Percentiles rank a stretch among this genome's conserved stretches.
Conservation (phyloP, 768 basidiomycete genomes). For the Scleroderma citrinum region DNA sequence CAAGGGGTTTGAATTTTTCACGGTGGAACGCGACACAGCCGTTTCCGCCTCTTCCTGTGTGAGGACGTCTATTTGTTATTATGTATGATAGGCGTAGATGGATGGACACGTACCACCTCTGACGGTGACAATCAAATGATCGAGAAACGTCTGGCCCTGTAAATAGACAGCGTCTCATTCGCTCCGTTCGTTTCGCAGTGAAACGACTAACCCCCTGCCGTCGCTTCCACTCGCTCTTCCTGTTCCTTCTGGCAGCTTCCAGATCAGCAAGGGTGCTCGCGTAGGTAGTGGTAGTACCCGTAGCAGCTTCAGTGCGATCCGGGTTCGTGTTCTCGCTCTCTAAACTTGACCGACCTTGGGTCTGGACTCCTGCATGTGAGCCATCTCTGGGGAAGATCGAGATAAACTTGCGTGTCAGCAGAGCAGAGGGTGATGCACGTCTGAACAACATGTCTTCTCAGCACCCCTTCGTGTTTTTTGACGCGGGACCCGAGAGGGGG, state of each 20-base stretch:
- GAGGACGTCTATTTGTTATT: background rate
- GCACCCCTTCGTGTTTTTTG: too few relatives aligned
- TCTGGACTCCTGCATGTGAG: too few relatives aligned
- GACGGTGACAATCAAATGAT: slow-evolving; percentile 74
- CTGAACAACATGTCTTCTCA: too few relatives aligned
- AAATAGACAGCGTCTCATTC: slow-evolving; percentile 3
- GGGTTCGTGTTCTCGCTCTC: too few relatives aligned
- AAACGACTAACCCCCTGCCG: slow-evolving; percentile 51
- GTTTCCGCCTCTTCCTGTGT: slow-evolving; percentile 75
- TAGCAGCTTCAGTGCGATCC: too few relatives aligned
- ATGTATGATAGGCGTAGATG: background rate
- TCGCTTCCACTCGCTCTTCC: slow-evolving; percentile 72
- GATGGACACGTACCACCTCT: slow-evolving; percentile 52
- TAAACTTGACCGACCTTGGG: too few relatives aligned
- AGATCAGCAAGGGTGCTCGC: background rate
- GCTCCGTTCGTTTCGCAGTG: background rate
- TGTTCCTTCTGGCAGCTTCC: slow-evolving; percentile 24
- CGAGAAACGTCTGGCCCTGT: slow-evolving; percentile 75
- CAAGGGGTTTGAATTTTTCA: slow-evolving; percentile 77
- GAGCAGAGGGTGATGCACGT: too few relatives aligned
- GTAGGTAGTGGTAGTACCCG: too few relatives aligned
- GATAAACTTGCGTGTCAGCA: too few relatives aligned
- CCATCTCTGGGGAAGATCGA: too few relatives aligned
- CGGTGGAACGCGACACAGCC: slow-evolving; percentile 93
- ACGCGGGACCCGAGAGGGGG: too few relatives aligned